Evolutionary conservation across 2,329 filamentous ascomycete genomes (phyloP).

Genomic region (Colletotrichum ledebouriae): DNA sequence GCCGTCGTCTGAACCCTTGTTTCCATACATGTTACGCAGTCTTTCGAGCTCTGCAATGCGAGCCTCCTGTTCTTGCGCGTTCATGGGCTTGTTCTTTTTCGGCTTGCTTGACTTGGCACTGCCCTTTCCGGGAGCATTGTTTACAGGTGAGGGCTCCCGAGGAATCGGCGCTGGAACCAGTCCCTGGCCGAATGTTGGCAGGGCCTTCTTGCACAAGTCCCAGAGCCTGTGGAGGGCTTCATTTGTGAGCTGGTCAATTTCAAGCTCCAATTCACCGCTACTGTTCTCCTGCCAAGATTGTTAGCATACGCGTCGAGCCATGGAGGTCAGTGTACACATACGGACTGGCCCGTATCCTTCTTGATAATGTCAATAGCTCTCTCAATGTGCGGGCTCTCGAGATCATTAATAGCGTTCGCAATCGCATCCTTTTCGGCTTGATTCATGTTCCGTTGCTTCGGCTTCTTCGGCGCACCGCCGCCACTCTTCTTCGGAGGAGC

Average conservation of each 20-base stretch:
- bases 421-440: conserved; percentile 92
- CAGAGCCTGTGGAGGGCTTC: conserved; percentile 68
- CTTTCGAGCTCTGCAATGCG: conserved; percentile 72
- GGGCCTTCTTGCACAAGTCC: conserved; percentile 59
- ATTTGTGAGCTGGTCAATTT: conserved; percentile 69
- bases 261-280: conserved; percentile 70
- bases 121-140: conserved; percentile 49
- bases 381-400: conserved; percentile 83
- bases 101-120: conserved; percentile 62
- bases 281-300: conserved; percentile 64
- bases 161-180: conserved; percentile 45
- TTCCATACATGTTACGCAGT: conserved; percentile 60
- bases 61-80: conserved; percentile 76
- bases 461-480: conserved; percentile 61
- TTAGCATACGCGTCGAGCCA: conserved; percentile 42
- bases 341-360: conserved; percentile 82
- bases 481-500: conserved; percentile 51
- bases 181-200: conserved; percentile 57
- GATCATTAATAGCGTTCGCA: conserved; percentile 84
- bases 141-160: conserved; percentile 50
- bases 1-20: conserved; percentile 46
- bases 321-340: conserved; percentile 58
- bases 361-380: conserved; percentile 92
- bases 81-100: conserved; percentile 84
- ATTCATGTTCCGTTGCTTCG: conserved; percentile 73